Conservation (phyloP, 768 basidiomycete genomes). For the Pluteus cervinus region DNA sequence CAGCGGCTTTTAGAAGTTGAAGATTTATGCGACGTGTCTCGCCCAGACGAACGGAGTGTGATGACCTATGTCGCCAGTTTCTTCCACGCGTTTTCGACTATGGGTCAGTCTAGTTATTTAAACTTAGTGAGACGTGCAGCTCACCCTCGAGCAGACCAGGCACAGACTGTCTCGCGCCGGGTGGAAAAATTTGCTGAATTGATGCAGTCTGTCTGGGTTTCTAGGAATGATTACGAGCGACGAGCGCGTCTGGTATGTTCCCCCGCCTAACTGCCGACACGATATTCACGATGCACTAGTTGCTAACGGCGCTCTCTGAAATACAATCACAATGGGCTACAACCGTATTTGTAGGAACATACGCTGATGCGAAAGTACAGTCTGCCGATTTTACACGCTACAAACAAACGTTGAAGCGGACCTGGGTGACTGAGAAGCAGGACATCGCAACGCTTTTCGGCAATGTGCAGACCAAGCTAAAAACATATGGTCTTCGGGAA, state of each 20-base stretch:
- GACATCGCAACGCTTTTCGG: slow-evolving; percentile 84
- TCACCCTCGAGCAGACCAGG: slow-evolving; percentile 59
- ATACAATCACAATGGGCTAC: slow-evolving; percentile 68
- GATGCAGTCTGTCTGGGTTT: slow-evolving; percentile 88
- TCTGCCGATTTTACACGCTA: slow-evolving; percentile 69
- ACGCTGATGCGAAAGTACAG: slow-evolving; percentile 75
- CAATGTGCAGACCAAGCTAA: slow-evolving; percentile 90
- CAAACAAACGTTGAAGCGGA: slow-evolving; percentile 80
- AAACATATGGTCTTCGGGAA: slow-evolving; percentile 81
- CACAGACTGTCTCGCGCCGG: slow-evolving; percentile 87
- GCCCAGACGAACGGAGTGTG: slow-evolving; percentile 92
- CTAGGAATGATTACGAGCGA: slow-evolving; percentile 88
- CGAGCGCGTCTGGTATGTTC: slow-evolving; percentile 62
- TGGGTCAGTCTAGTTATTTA: slow-evolving; percentile 52
- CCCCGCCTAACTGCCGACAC: slow-evolving; percentile 2
- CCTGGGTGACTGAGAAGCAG: slow-evolving; percentile 87
- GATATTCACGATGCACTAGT: slow-evolving; percentile 26
- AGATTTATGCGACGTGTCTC: slow-evolving; percentile 83
- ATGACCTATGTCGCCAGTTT: slow-evolving; percentile 98
- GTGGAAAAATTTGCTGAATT: slow-evolving; percentile 96
- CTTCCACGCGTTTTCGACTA: slow-evolving; percentile 97
- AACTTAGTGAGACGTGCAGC: background rate
- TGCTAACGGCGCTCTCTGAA: slow-evolving; percentile 60
- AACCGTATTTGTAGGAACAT: slow-evolving; percentile 63
- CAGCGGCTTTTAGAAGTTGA: slow-evolving; percentile 96